A percentile compares a stretch with the other conserved stretches of the same genome.
Evolutionary conservation across 2,329 filamentous ascomycete species (phyloP).

Genomic region (Aspergillus alliaceus): DNA sequence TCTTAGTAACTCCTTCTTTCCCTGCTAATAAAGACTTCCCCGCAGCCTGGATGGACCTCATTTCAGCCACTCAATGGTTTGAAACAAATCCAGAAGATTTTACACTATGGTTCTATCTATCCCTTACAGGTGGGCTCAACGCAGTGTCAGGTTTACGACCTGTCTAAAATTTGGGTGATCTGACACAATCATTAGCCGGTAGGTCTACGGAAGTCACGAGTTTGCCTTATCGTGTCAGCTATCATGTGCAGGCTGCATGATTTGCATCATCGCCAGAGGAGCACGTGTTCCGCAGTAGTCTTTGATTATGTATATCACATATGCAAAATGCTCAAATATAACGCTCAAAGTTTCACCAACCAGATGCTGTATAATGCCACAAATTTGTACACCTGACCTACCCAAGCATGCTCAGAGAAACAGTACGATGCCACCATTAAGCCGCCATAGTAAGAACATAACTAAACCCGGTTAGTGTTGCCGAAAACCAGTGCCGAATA

Average conservation of each 20-base stretch:
- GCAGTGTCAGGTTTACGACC: neutral
- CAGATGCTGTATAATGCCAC: neutral
- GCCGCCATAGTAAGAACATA: constrained; percentile 36
- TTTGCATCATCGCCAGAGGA: neutral
- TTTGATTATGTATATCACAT: neutral
- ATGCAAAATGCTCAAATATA: neutral
- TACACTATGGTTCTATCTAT: neutral
- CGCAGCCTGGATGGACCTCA: neutral
- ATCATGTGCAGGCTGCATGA: neutral
- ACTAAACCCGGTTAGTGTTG: constrained; percentile 11
- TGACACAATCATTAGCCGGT: neutral
- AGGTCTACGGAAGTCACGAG: neutral
- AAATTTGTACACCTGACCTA: neutral
- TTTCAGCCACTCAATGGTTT: neutral
- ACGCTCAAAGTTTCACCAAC: neutral
- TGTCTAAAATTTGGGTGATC: too few species aligned
- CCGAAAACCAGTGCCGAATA: neutral
- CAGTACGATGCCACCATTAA: constrained; percentile 15
- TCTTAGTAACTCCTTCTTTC: neutral
- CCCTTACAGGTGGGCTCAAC: neutral
- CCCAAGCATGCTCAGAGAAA: constrained; percentile 2
- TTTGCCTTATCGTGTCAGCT: neutral
- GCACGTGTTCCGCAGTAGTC: neutral
- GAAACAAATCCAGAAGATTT: neutral
- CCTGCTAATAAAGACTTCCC: neutral